phyloP scores from a whole-genome alignment of 306 rosid genomes.

The Sphenostylis stenocarpa region DNA sequence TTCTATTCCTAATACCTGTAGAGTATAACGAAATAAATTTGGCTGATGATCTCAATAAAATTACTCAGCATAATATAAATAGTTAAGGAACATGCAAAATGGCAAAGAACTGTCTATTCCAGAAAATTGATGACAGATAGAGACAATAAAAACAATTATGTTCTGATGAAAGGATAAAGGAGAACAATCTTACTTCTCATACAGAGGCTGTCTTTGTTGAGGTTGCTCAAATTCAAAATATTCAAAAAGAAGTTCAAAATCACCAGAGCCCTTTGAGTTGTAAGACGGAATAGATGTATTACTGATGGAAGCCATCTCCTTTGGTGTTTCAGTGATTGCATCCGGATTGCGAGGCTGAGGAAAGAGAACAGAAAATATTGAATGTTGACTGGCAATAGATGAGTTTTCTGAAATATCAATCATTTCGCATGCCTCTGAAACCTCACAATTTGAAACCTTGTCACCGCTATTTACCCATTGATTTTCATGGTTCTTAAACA shows the following conservation, averaged over 20 bases:
- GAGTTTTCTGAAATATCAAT: slow-evolving; percentile 40
- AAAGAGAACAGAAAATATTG: slow-evolving; percentile 48
- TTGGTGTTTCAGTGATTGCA: slow-evolving; percentile 28
- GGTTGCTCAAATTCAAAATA: slow-evolving; percentile 84
- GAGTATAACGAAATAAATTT: neutral
- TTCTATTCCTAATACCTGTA: slow-evolving; percentile 1
- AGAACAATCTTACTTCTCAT: slow-evolving; percentile 60
- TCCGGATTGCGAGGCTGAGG: slow-evolving; percentile 44
- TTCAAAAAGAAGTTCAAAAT: slow-evolving; percentile 70
- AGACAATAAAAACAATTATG: neutral
- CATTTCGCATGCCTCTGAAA: slow-evolving; percentile 29
- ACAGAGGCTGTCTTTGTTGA: slow-evolving; percentile 71
- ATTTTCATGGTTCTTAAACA: slow-evolving; percentile 48
- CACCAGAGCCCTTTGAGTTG: slow-evolving; percentile 37
- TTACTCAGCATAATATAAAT: neutral
- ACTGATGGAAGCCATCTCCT: neutral
- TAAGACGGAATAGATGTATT: slow-evolving; percentile 35
- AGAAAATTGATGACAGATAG: neutral
- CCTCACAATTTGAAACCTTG: slow-evolving; percentile 29
- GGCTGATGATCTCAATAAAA: neutral
- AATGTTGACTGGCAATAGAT: slow-evolving; percentile 34
- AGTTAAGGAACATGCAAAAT: neutral
- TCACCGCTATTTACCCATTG: slow-evolving; percentile 16
- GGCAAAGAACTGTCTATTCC: neutral
- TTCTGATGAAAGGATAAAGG: slow-evolving; percentile 22